Evolutionary conservation across 108 stramenopile species (phyloP), one percentile per base, ranked within the genome.

Genomic region (Skeletonema grethae): DNA sequence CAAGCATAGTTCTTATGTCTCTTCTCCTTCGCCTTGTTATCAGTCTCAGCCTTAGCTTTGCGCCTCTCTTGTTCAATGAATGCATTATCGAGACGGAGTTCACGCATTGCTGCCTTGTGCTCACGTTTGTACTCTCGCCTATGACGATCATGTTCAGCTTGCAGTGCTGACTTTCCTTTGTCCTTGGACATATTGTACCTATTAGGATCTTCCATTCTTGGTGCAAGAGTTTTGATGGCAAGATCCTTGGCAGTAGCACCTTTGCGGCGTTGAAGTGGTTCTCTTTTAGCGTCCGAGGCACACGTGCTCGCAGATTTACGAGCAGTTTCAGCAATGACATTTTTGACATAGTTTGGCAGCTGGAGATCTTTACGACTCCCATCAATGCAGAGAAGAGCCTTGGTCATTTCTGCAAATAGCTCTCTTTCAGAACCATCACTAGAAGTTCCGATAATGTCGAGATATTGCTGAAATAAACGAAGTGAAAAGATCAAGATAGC

Each of bases 71-170:
- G 77, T 58, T 95, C 96, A 32, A 95, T 77, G 56, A 95, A 92
- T 20, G 85, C 83, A 61, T 79, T 89, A 78, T 97, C 96, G 57
- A 94, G 67, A 34, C 93, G 91, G 39, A 97, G 82, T 73, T 97
- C 96, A 15, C 97, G 85, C 72, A 93, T 85, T 18, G 96, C 91
- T 8, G 97, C 97, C 82, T 97, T 97, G 67, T 96, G 92, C 76
- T 97, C 97, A 18, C 97, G 95, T 73, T 97, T 97, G 76, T 93
- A 91, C 70, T 97, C 95, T 38, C 97, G 89, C 8, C 90, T 88
- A 25, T 94, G 86, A 66, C 95, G 82, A 69, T 96, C 96, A 20
- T 87, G 76, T 38, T 92, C 89, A 15, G 88, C 87, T 88, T 96
- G 88, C 15, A 83, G 67, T 46, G 84, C 68, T 66, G 89, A 93